Conservation (phyloP, 2,329 filamentous ascomycete species). For the Gliomastix tumulicola region DNA sequence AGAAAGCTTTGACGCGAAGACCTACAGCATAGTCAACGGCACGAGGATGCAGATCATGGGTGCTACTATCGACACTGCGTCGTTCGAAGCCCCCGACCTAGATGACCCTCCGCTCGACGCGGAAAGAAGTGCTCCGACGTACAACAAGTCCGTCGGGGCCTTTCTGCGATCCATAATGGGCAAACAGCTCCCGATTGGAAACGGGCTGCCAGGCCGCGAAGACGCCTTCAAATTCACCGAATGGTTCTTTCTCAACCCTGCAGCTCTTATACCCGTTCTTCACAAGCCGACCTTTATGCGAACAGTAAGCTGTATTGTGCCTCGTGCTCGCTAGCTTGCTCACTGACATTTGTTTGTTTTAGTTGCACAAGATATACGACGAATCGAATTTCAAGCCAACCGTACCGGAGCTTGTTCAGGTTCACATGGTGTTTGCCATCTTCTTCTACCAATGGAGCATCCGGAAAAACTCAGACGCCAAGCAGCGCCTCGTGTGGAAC, state of each 20-base stretch:
- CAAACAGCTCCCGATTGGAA: slow-evolving; percentile 47
- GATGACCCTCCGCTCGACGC: slow-evolving; percentile 43
- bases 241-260: slow-evolving; percentile 69
- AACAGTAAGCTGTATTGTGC: slow-evolving; percentile 45
- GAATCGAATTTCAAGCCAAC: slow-evolving; percentile 57
- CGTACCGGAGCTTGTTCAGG: slow-evolving; percentile 58
- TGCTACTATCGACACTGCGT: slow-evolving; percentile 70
- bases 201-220: slow-evolving; percentile 55
- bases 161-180: slow-evolving; percentile 61
- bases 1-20: slow-evolving; percentile 53
- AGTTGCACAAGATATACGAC: slow-evolving; percentile 63
- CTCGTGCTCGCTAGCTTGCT: background rate
- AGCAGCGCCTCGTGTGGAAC: slow-evolving; percentile 48
- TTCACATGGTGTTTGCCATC: slow-evolving; percentile 74
- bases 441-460: slow-evolving; percentile 73
- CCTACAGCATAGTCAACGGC: slow-evolving; percentile 67
- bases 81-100: slow-evolving; percentile 60
- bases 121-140: slow-evolving; percentile 36
- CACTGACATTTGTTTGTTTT: background rate
- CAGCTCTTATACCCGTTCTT: slow-evolving; percentile 68
- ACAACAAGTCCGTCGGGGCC: slow-evolving; percentile 67
- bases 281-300: slow-evolving; percentile 68
- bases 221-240: slow-evolving; percentile 63
- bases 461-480: slow-evolving; percentile 53
- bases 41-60: slow-evolving; percentile 73